Conservation (phyloP, 768 basidiomycete species). For the Lactarius vividus region DNA sequence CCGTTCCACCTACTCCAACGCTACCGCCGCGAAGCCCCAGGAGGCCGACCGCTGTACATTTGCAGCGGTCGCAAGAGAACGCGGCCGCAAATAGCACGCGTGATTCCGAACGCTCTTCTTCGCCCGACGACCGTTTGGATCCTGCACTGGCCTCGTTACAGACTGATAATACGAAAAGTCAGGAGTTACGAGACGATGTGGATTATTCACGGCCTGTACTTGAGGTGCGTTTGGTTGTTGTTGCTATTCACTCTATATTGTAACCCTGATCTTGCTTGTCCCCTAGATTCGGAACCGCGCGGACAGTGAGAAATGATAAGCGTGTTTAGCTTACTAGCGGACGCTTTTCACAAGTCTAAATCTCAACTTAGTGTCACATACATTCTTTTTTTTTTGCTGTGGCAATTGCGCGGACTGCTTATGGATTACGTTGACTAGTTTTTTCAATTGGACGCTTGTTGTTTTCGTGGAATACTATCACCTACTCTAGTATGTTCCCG, state of each 20-base stretch:
- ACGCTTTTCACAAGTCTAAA: background rate
- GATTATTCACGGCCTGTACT: constrained; percentile 19
- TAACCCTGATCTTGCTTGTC: background rate
- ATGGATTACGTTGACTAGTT: background rate
- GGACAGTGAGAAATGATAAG: background rate
- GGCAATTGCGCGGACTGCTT: constrained; percentile 8
- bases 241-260: background rate
- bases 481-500: no score
- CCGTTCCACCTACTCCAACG: background rate
- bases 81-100: background rate
- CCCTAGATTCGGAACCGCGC: constrained; percentile 7
- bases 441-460: background rate
- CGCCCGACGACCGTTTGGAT: constrained; percentile 16
- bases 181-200: constrained; percentile 16
- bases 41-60: constrained; percentile 1
- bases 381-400: background rate
- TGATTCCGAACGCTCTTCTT: background rate
- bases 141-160: constrained; percentile 2
- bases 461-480: constrained; percentile 20
- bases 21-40: constrained; percentile 24
- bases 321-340: background rate
- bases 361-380: background rate
- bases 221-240: constrained; percentile 1
- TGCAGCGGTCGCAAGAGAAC: background rate
- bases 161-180: background rate